Base-by-base conservation (phyloP, 495 filamentous ascomycete species). In the Trichoderma asperelloides region DNA sequence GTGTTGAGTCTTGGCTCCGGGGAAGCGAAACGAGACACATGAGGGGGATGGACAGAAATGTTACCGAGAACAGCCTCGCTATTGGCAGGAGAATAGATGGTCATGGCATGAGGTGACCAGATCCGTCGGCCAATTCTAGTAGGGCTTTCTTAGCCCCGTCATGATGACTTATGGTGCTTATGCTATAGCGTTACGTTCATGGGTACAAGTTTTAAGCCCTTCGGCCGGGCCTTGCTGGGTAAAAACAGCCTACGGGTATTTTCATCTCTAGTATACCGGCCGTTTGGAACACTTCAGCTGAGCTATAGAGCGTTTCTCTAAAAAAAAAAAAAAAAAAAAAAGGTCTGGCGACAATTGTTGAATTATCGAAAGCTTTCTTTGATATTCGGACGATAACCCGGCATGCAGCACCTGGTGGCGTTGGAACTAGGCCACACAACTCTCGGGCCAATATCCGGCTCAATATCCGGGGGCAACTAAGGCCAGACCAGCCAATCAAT, bases 361-460 rank as follows among this genome's bases (percentile, higher is more conserved):
- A 55, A 55, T 11, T 23, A 55, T 55, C 49, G 49, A 55, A 60
- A 27, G 55, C 23, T 25, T 60, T 30, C 4, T 9, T 60, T 30
- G 23, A 60, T 28, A 25, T 60, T 60, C 55, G 55, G 55, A 60
- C 55, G 55, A 60, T 30, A 15, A 60, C 27, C 55, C 55, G 55
- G 55, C 0, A 28, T 13, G 12, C 16, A 18, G 25, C 55, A 60
- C 30, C 55, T 28, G n/a, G 55, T 60, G 55, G 55, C 55, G 55
- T 21, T 60, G 23, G 55, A 60, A 30, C 55, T 30, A 12, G 12
- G 27, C 55, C 55, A 33, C 55, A 30, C 55, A 9, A 60, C 55
- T 60, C 55, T 28, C 55, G 55, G 55, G 25, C 25, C 55, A 60
- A 60, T 60, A 60, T 60, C 55, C 55, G 55, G 55, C 55, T 60